Percentiles rank a stretch among this genome's conserved stretches.
phyloP scores from a whole-genome alignment of 495 filamentous ascomycete genomes.

The Friedmanniomyces endolithicus region DNA sequence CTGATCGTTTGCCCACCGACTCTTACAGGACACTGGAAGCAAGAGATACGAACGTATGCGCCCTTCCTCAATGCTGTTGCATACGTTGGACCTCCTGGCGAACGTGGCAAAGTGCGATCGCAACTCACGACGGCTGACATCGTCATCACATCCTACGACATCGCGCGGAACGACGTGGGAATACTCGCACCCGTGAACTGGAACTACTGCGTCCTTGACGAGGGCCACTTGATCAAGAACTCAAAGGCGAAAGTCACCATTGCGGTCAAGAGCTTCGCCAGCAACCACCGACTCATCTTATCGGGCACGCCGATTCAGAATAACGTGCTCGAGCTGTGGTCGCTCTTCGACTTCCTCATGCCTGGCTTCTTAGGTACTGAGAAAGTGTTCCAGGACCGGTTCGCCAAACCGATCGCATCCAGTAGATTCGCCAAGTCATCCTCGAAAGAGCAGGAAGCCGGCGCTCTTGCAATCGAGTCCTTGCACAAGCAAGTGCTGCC shows the following conservation, averaged over 20 bases:
- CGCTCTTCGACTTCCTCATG: slow-evolving; percentile 97
- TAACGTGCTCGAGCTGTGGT: slow-evolving; percentile 97
- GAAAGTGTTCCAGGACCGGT: slow-evolving; percentile 93
- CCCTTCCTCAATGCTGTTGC: slow-evolving; percentile 81
- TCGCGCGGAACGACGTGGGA: slow-evolving; percentile 86
- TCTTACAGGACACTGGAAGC: slow-evolving; percentile 97
- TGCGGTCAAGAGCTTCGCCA: slow-evolving; percentile 75
- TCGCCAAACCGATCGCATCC: slow-evolving; percentile 92
- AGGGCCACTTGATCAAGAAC: slow-evolving; percentile 98
- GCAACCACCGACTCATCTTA: slow-evolving; percentile 89
- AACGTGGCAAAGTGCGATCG: slow-evolving; percentile 56
- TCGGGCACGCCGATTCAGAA: slow-evolving; percentile 98
- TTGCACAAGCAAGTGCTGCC: slow-evolving; percentile 95
- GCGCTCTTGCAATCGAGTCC: slow-evolving; percentile 89
- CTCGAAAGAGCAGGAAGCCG: slow-evolving; percentile 95
- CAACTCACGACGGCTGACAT: slow-evolving; percentile 67
- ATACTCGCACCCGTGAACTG: slow-evolving; percentile 70
- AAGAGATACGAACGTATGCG: slow-evolving; percentile 87
- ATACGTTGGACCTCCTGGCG: slow-evolving; percentile 77
- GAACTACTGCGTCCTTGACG: slow-evolving; percentile 96
- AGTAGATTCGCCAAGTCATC: slow-evolving; percentile 92
- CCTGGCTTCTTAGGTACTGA: slow-evolving; percentile 96
- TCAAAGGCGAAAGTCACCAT: slow-evolving; percentile 83
- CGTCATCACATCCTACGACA: slow-evolving; percentile 94
- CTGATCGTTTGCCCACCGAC: slow-evolving; percentile 94